phyloP scores from a whole-genome alignment of 1,284 basidiomycete species.

The Ustilago esculenta region DNA sequence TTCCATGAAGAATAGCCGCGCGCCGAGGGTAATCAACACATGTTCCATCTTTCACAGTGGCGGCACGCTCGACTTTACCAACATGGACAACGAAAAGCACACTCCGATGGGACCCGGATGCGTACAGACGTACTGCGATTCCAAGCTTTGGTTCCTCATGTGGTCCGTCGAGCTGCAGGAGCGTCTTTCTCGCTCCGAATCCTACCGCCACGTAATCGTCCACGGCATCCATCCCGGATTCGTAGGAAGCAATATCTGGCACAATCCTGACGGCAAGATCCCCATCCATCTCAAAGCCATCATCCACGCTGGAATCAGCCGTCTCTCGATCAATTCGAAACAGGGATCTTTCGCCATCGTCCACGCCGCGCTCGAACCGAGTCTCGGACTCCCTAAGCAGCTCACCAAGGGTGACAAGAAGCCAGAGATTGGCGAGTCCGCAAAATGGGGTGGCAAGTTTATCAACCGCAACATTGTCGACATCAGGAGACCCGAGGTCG shows the following conservation, averaged over 20 bases:
- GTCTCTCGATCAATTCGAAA: constrained; percentile 24
- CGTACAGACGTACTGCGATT: constrained; percentile 53
- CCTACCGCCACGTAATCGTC: constrained; percentile 53
- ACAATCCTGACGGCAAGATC: constrained; percentile 22
- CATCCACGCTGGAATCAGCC: constrained; percentile 10
- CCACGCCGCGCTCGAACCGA: constrained; percentile 39
- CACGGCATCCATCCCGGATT: constrained; percentile 58
- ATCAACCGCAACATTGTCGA: constrained; percentile 41
- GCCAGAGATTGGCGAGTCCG: constrained; percentile 29
- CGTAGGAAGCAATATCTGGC: constrained; percentile 52
- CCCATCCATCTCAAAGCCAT: neutral
- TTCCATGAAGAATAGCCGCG: constrained; percentile 22
- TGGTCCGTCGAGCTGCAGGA: constrained; percentile 57
- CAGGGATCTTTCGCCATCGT: constrained; percentile 51
- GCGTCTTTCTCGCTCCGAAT: constrained; percentile 39
- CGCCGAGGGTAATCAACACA: constrained; percentile 56
- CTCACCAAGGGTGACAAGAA: constrained; percentile 4
- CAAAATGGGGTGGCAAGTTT: constrained; percentile 51
- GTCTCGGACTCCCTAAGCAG: constrained; percentile 37
- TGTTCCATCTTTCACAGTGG: constrained; percentile 56
- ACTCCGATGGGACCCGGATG: constrained; percentile 33
- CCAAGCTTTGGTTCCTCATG: constrained; percentile 55
- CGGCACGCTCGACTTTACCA: constrained; percentile 51
- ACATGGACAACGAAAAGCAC: constrained; percentile 54
- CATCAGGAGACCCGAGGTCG: constrained; percentile 46